Percentiles rank a stretch among this genome's conserved stretches.
These are phyloP conservation scores for Metschnikowia arizonensis DNA, from an alignment of 805 yeast species.

Conservation along the genomic window DNA sequence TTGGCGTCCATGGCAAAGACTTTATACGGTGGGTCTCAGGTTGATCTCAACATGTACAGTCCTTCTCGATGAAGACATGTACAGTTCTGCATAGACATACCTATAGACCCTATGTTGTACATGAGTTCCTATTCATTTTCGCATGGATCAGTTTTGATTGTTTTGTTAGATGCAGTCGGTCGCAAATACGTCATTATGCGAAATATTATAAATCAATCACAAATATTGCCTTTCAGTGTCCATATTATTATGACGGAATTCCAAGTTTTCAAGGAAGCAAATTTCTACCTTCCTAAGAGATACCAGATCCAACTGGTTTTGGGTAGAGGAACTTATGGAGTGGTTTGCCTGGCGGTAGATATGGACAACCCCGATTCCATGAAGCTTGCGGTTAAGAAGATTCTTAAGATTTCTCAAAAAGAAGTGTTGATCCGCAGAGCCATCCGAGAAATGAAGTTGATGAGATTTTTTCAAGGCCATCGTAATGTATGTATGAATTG, in stretches of 20 bases:
- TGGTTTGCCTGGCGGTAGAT: constrained; percentile 73
- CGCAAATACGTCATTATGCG: no score
- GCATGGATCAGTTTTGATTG: no score
- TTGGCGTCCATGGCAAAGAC: no score
- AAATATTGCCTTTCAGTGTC: no score
- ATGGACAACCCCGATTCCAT: constrained; percentile 26
- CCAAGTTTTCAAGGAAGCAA: constrained; percentile 15
- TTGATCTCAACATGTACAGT: no score
- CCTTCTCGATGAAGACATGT: no score
- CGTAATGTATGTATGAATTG: constrained; percentile 47
- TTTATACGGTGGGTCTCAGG: no score
- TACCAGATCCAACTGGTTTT: constrained; percentile 56
- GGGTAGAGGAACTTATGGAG: constrained; percentile 86
- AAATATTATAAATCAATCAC: no score
- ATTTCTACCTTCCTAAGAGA: constrained; percentile 59
- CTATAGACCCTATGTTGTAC: no score
- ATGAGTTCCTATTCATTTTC: no score
- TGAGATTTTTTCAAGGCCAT: constrained; percentile 84
- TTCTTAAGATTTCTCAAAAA: constrained; percentile 62
- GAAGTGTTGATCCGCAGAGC: constrained; percentile 74
- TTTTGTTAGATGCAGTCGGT: no score
- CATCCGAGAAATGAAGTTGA: constrained; percentile 72
- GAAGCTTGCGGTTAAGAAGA: constrained; percentile 76
- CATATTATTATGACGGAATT: constrained; percentile 17
- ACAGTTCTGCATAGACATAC: no score